phyloP scores from a whole-genome alignment of 805 yeast genomes.

The Monosporozyma aerobia region DNA sequence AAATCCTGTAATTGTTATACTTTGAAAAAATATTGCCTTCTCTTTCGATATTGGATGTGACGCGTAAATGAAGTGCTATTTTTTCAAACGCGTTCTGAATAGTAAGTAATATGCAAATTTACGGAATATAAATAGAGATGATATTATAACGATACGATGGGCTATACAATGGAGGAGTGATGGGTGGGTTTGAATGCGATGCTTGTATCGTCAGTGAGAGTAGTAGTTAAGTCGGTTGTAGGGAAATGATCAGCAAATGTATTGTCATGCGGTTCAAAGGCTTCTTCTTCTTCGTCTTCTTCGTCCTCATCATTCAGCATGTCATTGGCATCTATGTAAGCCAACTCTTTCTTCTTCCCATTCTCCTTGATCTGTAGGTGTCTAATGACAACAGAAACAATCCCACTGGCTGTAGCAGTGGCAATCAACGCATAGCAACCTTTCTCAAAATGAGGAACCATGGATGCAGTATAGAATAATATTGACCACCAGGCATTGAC shows the following conservation, averaged over 20 bases:
- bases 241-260: background rate
- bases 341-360: conserved; percentile 12
- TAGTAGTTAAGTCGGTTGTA: too few species aligned
- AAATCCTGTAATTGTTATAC: background rate
- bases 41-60: background rate
- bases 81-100: background rate
- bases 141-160: background rate
- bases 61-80: background rate
- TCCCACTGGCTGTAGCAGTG: conserved; percentile 37
- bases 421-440: conserved; percentile 53
- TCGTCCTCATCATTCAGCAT: conserved; percentile 14
- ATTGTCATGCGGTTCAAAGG: conserved; percentile 5
- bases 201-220: background rate
- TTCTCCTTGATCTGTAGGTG: conserved; percentile 35
- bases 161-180: background rate
- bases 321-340: conserved; percentile 25
- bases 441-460: conserved; percentile 41
- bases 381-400: conserved; percentile 36
- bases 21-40: background rate
- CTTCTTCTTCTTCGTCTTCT: conserved; percentile 15
- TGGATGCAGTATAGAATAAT: conserved; percentile 42
- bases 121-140: background rate
- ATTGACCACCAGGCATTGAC: conserved; percentile 60
- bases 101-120: background rate
- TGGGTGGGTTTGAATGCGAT: background rate